Conservation (phyloP, 805 yeast species). For the Starmerella ratchasimensis region DNA sequence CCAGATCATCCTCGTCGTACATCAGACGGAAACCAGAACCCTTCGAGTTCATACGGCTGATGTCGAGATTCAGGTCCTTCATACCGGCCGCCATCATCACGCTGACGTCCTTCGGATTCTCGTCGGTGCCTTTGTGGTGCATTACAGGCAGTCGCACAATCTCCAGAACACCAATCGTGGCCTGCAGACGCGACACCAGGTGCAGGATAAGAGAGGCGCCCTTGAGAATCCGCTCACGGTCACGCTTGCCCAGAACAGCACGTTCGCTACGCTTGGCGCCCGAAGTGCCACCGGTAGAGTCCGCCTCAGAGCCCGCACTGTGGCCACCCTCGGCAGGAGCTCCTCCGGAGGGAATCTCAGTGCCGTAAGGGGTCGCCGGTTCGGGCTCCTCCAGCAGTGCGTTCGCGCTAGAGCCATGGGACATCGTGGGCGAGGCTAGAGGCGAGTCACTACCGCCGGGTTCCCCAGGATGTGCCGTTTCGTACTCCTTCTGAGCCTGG, state of each 20-base stretch:
- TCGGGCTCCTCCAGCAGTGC: background rate
- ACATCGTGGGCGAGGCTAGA: too few relatives aligned
- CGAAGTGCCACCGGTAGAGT: conserved; percentile 3
- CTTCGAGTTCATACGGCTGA: conserved; percentile 29
- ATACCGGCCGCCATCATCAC: conserved; percentile 22
- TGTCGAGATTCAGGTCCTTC: conserved; percentile 27
- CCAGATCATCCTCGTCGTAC: conserved; percentile 26
- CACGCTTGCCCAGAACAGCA: conserved; percentile 6
- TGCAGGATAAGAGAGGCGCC: conserved; percentile 18
- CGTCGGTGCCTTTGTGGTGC: background rate
- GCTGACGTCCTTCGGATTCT: conserved; percentile 2
- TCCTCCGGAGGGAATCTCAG: background rate
- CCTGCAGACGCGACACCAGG: conserved; percentile 27
- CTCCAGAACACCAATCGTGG: conserved; percentile 26
- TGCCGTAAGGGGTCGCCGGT: background rate
- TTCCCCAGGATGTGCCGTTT: too few relatives aligned
- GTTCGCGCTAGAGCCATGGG: too few relatives aligned
- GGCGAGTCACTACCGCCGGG: too few relatives aligned
- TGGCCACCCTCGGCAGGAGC: background rate
- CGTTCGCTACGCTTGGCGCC: conserved; percentile 1
- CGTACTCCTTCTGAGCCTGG: background rate
- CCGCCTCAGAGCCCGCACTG: background rate
- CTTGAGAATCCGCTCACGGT: conserved; percentile 7
- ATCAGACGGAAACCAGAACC: conserved; percentile 30
- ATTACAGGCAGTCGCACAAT: conserved; percentile 23